Percentiles rank a stretch among this genome's conserved stretches.
Conservation (phyloP, 2,329 filamentous ascomycete species). For the Elsinoe australis region DNA sequence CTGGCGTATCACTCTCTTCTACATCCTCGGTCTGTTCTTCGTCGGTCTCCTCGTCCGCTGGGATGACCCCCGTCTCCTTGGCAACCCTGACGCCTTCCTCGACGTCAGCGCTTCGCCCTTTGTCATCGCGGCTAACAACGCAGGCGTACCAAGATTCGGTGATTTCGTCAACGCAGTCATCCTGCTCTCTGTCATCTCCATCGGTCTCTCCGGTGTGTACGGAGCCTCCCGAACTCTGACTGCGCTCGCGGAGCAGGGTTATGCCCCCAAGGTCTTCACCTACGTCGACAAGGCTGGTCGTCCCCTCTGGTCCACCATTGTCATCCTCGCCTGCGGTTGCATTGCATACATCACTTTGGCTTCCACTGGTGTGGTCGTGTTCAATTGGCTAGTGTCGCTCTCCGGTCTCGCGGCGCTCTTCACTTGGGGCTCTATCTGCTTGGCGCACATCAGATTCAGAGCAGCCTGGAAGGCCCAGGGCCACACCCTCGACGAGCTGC, state of each 20-base stretch:
- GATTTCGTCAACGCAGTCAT: constrained; percentile 46
- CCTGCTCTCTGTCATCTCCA: constrained; percentile 41
- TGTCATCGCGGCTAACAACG: constrained; percentile 44
- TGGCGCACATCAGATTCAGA: constrained; percentile 66
- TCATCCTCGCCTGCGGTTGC: constrained; percentile 28
- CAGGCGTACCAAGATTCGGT: constrained; percentile 30
- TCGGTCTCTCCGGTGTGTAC: constrained; percentile 40
- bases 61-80: constrained; percentile 11
- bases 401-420: constrained; percentile 63
- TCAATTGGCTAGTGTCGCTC: constrained; percentile 54
- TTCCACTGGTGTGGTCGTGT: constrained; percentile 32
- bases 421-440: constrained; percentile 63
- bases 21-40: constrained; percentile 31
- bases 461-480: constrained; percentile 54
- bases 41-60: constrained; percentile 13
- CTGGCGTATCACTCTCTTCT: constrained; percentile 40
- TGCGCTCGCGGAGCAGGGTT: constrained; percentile 38
- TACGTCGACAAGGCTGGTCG: constrained; percentile 33
- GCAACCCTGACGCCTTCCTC: constrained; percentile 9
- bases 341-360: constrained; percentile 35
- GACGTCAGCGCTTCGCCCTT: constrained; percentile 46
- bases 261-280: constrained; percentile 34
- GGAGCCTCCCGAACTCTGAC: constrained; percentile 39
- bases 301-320: constrained; percentile 27
- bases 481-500: constrained; percentile 43